Conservation (phyloP, 2,329 filamentous ascomycete species). For the Colletotrichum navitas region DNA sequence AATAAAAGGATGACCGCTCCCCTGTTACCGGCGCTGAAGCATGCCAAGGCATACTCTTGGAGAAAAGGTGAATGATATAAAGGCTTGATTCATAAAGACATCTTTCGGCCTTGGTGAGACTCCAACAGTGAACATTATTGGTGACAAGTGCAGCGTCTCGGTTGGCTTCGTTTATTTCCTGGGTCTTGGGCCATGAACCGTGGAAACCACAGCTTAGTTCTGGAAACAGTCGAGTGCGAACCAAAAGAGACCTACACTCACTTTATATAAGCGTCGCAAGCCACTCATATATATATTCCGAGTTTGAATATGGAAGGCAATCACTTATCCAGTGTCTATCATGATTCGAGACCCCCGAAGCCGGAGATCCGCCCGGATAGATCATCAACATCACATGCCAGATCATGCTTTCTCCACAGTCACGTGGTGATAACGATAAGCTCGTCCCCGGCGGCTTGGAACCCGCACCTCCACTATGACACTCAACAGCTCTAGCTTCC, state of each 20-base stretch:
- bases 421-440: slow-evolving; percentile 43
- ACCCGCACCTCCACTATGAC: slow-evolving; percentile 38
- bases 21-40: not conserved
- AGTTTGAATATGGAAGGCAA: not conserved
- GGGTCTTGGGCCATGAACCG: not conserved
- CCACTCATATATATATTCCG: not conserved
- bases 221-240: not conserved
- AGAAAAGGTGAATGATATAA: not conserved
- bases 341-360: not conserved
- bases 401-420: slow-evolving; percentile 21
- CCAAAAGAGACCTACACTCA: not conserved
- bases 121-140: not conserved
- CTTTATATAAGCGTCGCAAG: not conserved
- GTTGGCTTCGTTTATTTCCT: not conserved
- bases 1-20: not conserved
- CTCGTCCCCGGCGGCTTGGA: slow-evolving; percentile 8
- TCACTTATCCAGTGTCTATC: not conserved
- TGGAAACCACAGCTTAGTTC: not conserved
- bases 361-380: not conserved
- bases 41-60: not conserved
- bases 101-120: not conserved
- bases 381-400: slow-evolving; percentile 29
- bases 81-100: not conserved
- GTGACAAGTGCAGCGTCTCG: not conserved
- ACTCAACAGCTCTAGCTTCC: slow-evolving; percentile 32